These are phyloP conservation scores for Lonicera japonica DNA, from an alignment of 129 eudicot species.

Conservation along the genomic window DNA sequence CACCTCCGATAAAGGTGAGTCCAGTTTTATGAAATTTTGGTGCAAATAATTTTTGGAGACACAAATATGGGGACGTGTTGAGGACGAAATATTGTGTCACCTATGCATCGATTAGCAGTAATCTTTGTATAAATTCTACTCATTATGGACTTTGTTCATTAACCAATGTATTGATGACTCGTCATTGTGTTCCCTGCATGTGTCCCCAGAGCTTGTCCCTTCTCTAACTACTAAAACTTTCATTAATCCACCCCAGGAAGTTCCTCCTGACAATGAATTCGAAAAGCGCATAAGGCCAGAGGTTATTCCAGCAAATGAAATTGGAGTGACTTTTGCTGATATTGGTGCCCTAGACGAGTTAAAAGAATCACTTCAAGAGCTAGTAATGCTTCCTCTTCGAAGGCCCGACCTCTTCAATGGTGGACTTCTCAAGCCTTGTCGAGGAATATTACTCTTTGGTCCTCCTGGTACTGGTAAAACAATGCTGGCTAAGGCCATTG, in stretches of 20 bases:
- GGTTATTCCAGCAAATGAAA: conserved; percentile 83
- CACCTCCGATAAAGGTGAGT: conserved; percentile 46
- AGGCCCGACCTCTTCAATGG: conserved; percentile 93
- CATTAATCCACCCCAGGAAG: conserved; percentile 46
- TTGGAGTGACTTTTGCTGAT: conserved; percentile 77
- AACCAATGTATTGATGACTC: no score
- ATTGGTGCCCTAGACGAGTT: conserved; percentile 82
- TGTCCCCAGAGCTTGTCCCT: background rate
- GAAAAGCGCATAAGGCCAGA: conserved; percentile 93
- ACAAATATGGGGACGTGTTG: no score
- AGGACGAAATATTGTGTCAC: no score
- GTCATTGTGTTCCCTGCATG: background rate
- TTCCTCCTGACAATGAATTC: conserved; percentile 82
- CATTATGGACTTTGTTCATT: no score
- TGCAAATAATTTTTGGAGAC: no score
- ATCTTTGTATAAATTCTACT: no score
- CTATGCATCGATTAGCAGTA: no score
- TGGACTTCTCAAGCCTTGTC: conserved; percentile 92
- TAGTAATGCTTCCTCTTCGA: conserved; percentile 90
- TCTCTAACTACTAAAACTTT: conserved; percentile 5
- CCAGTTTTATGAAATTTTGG: background rate
- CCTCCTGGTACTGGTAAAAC: conserved; percentile 32
- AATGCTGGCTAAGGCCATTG: conserved; percentile 29
- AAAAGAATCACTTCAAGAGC: conserved; percentile 85
- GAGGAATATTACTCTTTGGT: conserved; percentile 53